Evolutionary conservation across 768 basidiomycete genomes (phyloP).

Genomic region (Infundibulicybe gibba): DNA sequence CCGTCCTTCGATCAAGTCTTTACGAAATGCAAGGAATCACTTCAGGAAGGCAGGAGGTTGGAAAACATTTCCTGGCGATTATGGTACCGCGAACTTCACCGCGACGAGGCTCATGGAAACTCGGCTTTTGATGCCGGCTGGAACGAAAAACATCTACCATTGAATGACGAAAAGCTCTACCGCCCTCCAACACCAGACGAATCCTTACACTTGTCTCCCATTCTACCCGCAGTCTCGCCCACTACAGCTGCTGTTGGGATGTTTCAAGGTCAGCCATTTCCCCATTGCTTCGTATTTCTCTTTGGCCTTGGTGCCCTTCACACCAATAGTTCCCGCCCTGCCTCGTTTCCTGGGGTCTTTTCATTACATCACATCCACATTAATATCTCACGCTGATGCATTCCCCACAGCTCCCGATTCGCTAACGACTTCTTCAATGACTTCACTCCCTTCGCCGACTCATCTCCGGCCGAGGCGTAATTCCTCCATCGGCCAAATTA

Average conservation of each 20-base stretch:
- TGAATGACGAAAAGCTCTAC: slow-evolving; percentile 6
- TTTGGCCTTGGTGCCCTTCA: background rate
- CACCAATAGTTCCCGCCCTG: background rate
- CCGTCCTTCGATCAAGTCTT: slow-evolving; percentile 51
- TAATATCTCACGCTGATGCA: background rate
- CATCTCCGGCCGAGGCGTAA: slow-evolving; percentile 16
- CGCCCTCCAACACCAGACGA: slow-evolving; percentile 15
- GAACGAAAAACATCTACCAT: slow-evolving; percentile 7
- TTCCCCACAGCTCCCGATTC: background rate
- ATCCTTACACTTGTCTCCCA: slow-evolving; percentile 4
- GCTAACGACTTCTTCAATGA: background rate
- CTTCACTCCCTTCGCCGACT: background rate
- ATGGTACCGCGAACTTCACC: slow-evolving; percentile 61
- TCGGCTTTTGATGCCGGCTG: too few relatives aligned
- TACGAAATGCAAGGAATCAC: slow-evolving; percentile 75
- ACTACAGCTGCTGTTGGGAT: background rate
- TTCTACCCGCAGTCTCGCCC: background rate
- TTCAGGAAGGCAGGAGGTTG: slow-evolving; percentile 76
- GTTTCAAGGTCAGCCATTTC: too few relatives aligned
- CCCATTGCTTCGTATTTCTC: background rate
- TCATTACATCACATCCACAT: background rate
- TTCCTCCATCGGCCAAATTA: slow-evolving; percentile 30
- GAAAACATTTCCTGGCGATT: slow-evolving; percentile 90
- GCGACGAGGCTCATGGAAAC: too few relatives aligned
- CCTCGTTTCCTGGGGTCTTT: too few relatives aligned